Evolutionary conservation across 352 stramenopile genomes (phyloP), one percentile per base, ranked within the genome.

Genomic region (Phytophthora citricola): DNA sequence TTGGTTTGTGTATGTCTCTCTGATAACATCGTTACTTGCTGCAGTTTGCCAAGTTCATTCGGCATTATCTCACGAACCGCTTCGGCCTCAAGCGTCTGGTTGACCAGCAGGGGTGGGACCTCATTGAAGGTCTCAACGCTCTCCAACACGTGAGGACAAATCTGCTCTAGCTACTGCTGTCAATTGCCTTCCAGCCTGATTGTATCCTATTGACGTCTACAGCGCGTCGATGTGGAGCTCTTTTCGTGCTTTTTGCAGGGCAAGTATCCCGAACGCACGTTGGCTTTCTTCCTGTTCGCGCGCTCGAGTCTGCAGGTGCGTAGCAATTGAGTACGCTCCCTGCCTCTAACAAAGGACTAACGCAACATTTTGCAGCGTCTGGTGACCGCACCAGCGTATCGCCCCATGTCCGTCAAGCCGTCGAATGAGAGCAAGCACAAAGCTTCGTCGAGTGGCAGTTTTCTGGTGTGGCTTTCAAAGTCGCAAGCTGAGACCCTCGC

Each of bases 71-170:
- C 47, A 87, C 78, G 24, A 91, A 83, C 17, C 79, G 78, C 9
- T 92, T 91, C 47, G 85, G 85, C 0, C 75, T 93, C 27, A 75
- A 69, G 45, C 67, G 71, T 32, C 70, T 92, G 20, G 81, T 93
- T 1, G 76, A 89, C 15, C 81, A 90, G 50, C 80, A 93, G 45
- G 71, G 69, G 1, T 73, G 79, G 53, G 81, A 90, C 22, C 66
- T 93, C 15, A 69, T 89, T 2, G 69, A 89, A 40, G 79, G 71
- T 0, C 64, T 93, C 2, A 55, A 50, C 36, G 66, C 53, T 44
- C 64, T 82, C 2, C 74, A 82, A 34, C 71, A 85, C 17, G 76
- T 85, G 62, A 57, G 75, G 26, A 46, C 8, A 5, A 10, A 12
- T 24, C 31, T 26, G 31, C 5, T 54, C 3, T 14, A 17, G 15